These are phyloP conservation scores for Delonix regia DNA, from an alignment of 306 rosid genomes.

Conservation along the genomic window DNA sequence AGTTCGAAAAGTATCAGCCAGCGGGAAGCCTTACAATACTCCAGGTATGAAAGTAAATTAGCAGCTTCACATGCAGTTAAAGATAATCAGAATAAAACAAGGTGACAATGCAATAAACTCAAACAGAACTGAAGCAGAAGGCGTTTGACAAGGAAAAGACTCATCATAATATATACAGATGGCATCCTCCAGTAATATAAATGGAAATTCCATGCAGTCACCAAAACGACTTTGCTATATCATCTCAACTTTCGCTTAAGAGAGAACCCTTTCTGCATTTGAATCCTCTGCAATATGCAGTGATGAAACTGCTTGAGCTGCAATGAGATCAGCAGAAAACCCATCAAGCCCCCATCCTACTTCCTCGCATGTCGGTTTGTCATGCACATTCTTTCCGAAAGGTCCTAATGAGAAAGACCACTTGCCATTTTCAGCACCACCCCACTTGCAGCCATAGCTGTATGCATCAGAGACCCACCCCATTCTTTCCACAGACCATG, in stretches of 20 bases:
- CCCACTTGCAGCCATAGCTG: slow-evolving; percentile 54
- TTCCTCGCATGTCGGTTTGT: slow-evolving; percentile 48
- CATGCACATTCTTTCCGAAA: slow-evolving; percentile 41
- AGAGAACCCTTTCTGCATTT: slow-evolving; percentile 61
- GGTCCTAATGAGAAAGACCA: slow-evolving; percentile 63
- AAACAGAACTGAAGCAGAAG: slow-evolving; percentile 38
- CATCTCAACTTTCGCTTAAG: slow-evolving; percentile 56
- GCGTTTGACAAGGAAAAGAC: slow-evolving; percentile 38
- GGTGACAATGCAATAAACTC: slow-evolving; percentile 35
- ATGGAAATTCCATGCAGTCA: slow-evolving; percentile 30
- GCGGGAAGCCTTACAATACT: not conserved
- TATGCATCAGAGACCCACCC: slow-evolving; percentile 64
- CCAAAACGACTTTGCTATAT: slow-evolving; percentile 30
- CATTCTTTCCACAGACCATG: slow-evolving; percentile 63
- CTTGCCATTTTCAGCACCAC: slow-evolving; percentile 50
- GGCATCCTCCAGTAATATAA: slow-evolving; percentile 20
- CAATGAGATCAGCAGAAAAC: slow-evolving; percentile 78
- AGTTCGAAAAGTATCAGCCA: slow-evolving; percentile 3
- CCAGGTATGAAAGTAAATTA: slow-evolving; percentile 7
- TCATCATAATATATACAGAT: slow-evolving; percentile 35
- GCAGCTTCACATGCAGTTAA: slow-evolving; percentile 37
- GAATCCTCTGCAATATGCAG: slow-evolving; percentile 84
- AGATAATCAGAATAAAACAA: slow-evolving; percentile 8
- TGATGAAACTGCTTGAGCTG: slow-evolving; percentile 92
- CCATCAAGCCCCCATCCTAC: slow-evolving; percentile 58